phyloP scores from a whole-genome alignment of 73 alveolate species.

The Tetrahymena borealis region DNA sequence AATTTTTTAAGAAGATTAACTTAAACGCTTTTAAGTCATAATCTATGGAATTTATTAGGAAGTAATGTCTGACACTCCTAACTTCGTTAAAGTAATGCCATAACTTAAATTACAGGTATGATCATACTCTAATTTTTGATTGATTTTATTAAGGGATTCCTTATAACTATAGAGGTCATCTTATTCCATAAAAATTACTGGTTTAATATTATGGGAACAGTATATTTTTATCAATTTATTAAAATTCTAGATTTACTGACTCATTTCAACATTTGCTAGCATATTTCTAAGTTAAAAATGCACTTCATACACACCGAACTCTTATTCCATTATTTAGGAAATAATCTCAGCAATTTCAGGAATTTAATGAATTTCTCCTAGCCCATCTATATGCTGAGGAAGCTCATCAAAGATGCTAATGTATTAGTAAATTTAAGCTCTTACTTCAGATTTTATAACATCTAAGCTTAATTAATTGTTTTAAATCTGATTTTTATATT shows the following conservation, averaged over 20 bases:
- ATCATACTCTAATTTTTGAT: neutral
- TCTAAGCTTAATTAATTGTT: neutral
- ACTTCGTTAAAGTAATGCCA: neutral
- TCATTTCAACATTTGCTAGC: neutral
- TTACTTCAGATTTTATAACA: neutral
- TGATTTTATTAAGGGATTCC: neutral
- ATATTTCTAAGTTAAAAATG: neutral
- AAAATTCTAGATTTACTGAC: neutral
- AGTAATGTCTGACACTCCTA: neutral
- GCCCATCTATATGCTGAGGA: neutral
- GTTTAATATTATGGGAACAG: neutral
- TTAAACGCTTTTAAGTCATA: neutral
- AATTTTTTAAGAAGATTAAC: neutral
- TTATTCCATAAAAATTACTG: neutral
- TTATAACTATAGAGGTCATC: neutral
- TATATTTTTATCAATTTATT: neutral
- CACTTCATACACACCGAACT: neutral
- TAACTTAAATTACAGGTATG: neutral
- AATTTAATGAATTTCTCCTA: neutral
- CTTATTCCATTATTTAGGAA: neutral
- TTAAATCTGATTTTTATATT: neutral
- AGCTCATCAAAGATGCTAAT: neutral
- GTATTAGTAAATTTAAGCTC: neutral
- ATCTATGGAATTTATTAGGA: neutral
- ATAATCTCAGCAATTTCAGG: neutral